These are phyloP conservation scores for Caryopteris hybrid DNA, from an alignment of 305 asterid genomes.

Conservation along the genomic window DNA sequence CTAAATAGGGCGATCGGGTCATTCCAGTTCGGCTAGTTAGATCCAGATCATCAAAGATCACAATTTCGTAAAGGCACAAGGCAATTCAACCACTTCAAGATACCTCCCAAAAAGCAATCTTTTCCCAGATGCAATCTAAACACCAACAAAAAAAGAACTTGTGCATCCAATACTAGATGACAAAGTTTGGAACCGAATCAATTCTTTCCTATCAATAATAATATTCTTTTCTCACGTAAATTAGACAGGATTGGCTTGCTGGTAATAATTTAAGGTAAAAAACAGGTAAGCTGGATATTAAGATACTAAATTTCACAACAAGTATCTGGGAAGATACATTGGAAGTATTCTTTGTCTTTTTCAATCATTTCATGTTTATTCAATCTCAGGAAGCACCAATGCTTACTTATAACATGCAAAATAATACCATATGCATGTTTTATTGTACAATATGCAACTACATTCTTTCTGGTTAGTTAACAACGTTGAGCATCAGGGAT, in stretches of 20 bases:
- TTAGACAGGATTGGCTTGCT: not conserved
- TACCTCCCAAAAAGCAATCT: not conserved
- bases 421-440: not conserved
- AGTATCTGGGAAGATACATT: slow-evolving; percentile 16
- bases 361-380: slow-evolving; percentile 5
- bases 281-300: not conserved
- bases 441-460: not conserved
- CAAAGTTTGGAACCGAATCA: not conserved
- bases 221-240: slow-evolving; percentile 9
- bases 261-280: not conserved
- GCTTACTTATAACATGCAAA: not conserved
- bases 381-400: not conserved
- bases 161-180: not conserved
- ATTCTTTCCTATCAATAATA: not conserved
- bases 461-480: no score
- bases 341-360: slow-evolving; percentile 12
- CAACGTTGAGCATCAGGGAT: no score
- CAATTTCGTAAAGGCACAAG: not conserved
- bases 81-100: slow-evolving; percentile 8
- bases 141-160: not conserved
- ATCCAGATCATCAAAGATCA: not conserved
- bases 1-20: no score
- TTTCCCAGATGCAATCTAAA: not conserved
- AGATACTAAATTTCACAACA: not conserved
- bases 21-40: no score